Percentiles rank a stretch among this genome's conserved stretches.
Conservation (phyloP, 768 basidiomycete species). For the Calvatia gigantea region DNA sequence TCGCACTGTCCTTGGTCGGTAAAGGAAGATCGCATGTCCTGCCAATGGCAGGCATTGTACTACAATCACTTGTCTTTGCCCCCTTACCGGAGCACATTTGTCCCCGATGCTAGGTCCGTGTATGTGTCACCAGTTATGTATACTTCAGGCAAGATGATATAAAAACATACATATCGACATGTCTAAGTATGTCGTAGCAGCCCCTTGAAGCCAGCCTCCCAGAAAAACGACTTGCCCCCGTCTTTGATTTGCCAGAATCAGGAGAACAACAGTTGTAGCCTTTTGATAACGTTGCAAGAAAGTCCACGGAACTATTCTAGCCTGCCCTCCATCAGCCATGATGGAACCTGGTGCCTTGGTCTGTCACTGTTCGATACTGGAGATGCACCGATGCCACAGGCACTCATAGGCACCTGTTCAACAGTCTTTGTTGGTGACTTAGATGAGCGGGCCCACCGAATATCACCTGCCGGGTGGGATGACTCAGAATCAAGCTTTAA, state of each 20-base stretch:
- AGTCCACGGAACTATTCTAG: not conserved
- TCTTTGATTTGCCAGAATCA: too few species aligned
- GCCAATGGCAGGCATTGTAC: not conserved
- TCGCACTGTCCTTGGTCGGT: not conserved
- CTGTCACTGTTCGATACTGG: not conserved
- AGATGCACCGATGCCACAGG: not conserved
- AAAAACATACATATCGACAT: not conserved
- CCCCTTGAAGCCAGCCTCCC: not conserved
- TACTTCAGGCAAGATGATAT: slow-evolving; percentile 3
- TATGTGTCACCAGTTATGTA: slow-evolving; percentile 2
- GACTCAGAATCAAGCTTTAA: not conserved
- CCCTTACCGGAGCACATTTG: not conserved
- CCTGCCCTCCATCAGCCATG: not conserved
- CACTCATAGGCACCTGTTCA: not conserved
- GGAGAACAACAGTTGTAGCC: too few species aligned
- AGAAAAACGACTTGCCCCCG: not conserved
- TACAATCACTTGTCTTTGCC: not conserved
- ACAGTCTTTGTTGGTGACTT: too few species aligned
- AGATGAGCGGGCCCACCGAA: not conserved
- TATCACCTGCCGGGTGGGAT: not conserved
- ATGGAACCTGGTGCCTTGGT: not conserved
- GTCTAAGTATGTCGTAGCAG: not conserved
- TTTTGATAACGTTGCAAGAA: too few species aligned
- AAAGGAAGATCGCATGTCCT: not conserved
- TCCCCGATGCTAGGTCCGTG: not conserved